Base-by-base conservation (phyloP, 139 green algal species). In the Pseudopediastrum boryanum region DNA sequence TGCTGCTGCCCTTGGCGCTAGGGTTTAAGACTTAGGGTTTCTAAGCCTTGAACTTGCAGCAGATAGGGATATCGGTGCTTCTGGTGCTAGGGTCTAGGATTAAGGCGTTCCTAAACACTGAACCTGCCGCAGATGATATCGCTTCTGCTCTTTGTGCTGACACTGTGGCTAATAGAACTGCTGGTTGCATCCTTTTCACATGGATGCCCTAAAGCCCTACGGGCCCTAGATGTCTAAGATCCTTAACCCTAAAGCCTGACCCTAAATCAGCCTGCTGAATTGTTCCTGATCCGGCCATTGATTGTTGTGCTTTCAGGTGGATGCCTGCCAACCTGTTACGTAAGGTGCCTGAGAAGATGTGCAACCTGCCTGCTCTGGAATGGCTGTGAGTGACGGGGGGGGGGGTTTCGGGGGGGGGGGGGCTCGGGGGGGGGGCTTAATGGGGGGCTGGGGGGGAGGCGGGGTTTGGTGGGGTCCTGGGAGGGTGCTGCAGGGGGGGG, bases 331-430 rank as follows among this genome's bases (percentile, higher is more conserved):
- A 88, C 83, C 42, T 69, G 51, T 59, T 88, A 35, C 36, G 43
- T 4, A 41, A 65, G 27, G 65, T 88, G 43, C 84, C 84, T n/a
- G 46, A 63, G 8, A 69, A 64, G 19, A 13, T 85, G 2, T 84
- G 50, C 64, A 31, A 46, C 58, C 70, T 87, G 31, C 65, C 56
- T 4, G 3, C 13, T 1, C 73, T 89, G 25, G 79, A 88, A 48
- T 88, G 84, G 84, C 84, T 88, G 83, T 88, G 63, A 88, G 83
- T 83, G 2, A 0, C 2, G 7, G 42, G 13, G 50, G 39, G 39
- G 12, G 23, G 41, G 13, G 23, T 72, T 12, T 31, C 10, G 12
- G 23, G 31, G 31, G 5, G 36, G 21, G 5, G 64, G 43, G 10
- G 25, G 27, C 35, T 13, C 48, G 16, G 48, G 48, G 16, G 48